phyloP scores from a whole-genome alignment of 805 yeast genomes.

The Ogataea pilisensis region DNA sequence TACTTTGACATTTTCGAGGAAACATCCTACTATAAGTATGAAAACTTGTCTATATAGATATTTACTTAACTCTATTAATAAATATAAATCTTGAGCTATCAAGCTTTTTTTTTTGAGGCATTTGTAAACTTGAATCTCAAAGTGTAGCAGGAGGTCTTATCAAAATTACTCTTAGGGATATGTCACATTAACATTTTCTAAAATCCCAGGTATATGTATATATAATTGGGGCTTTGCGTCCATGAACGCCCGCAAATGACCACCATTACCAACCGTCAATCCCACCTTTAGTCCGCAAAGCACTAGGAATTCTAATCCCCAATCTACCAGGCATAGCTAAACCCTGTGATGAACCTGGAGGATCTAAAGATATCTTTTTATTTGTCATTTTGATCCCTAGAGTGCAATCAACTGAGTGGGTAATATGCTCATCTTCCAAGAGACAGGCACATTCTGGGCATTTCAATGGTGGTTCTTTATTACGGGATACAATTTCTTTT shows the following conservation, averaged over 20 bases:
- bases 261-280: constrained; percentile 12
- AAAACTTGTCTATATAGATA: neutral
- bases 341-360: constrained; percentile 22
- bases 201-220: too few species aligned
- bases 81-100: too few species aligned
- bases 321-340: constrained; percentile 24
- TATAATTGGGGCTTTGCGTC: too few species aligned
- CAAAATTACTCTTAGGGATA: too few species aligned
- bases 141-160: too few species aligned
- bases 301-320: constrained; percentile 24
- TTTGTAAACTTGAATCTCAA: too few species aligned
- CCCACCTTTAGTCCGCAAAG: constrained; percentile 18
- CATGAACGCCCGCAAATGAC: too few species aligned
- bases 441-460: constrained; percentile 17
- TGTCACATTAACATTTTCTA: too few species aligned
- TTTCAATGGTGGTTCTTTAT: constrained; percentile 8
- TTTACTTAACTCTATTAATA: neutral
- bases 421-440: constrained; percentile 14
- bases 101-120: too few species aligned
- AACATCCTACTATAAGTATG: too few species aligned
- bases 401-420: constrained; percentile 14
- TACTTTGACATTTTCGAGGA: too few species aligned
- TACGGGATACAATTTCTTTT: constrained; percentile 6
- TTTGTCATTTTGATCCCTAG: neutral
- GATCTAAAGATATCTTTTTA: constrained; percentile 9